Evolutionary conservation across 2,329 filamentous ascomycete genomes (phyloP).

Genomic region (Chaetomium olivaceum): DNA sequence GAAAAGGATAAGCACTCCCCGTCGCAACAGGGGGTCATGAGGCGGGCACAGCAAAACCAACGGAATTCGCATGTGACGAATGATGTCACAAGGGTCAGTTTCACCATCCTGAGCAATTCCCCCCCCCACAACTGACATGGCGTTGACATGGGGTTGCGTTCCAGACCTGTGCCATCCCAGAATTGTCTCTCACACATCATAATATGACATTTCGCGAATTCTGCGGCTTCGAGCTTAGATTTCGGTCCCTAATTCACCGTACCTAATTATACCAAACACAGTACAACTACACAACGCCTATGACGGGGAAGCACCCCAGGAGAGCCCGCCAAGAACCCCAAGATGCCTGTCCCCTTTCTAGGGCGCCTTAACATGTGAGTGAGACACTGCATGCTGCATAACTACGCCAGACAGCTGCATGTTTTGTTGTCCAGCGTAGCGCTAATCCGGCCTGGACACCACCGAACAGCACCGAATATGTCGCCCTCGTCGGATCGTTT

Average conservation of each 20-base stretch:
- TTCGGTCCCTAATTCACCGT: background rate
- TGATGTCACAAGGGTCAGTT: constrained; percentile 26
- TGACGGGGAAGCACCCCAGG: constrained; percentile 21
- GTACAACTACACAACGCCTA: background rate
- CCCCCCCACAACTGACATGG: background rate
- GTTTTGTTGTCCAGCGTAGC: background rate
- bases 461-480: constrained; percentile 71
- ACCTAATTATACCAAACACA: background rate
- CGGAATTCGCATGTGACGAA: constrained; percentile 22
- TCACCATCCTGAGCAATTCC: constrained; percentile 10
- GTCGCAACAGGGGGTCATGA: background rate
- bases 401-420: background rate
- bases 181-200: background rate
- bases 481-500: constrained; percentile 82
- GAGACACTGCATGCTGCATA: constrained; percentile 33
- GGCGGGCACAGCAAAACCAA: constrained; percentile 13
- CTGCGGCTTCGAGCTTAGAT: background rate
- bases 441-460: background rate
- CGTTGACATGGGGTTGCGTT: constrained; percentile 8
- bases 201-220: background rate
- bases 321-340: constrained; percentile 20
- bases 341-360: constrained; percentile 55
- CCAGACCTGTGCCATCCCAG: background rate
- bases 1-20: background rate
- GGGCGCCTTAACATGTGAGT: constrained; percentile 54